Percentiles rank a stretch among this genome's conserved stretches.
Evolutionary conservation across 2,329 filamentous ascomycete genomes (phyloP).

Genomic region (Fusarium solani-melongenae): DNA sequence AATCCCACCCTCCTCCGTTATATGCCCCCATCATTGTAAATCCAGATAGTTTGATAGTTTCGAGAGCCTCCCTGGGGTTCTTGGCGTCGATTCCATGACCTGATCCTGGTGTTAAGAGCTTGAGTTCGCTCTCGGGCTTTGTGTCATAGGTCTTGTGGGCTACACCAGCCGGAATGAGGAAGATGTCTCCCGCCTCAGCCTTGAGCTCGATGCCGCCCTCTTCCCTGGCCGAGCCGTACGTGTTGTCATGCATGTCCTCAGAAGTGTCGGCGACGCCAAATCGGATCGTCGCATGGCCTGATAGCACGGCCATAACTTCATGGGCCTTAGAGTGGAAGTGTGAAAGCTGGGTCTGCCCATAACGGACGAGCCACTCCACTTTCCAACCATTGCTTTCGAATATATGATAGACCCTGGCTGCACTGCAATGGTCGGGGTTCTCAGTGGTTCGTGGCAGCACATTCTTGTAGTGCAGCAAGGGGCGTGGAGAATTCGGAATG

Average conservation of each 20-base stretch:
- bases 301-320: slow-evolving; percentile 68
- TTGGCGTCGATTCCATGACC: slow-evolving; percentile 50
- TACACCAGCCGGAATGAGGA: slow-evolving; percentile 66
- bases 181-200: slow-evolving; percentile 65
- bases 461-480: slow-evolving; percentile 62
- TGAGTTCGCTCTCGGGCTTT: slow-evolving; percentile 45
- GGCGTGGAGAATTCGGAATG: slow-evolving; percentile 63
- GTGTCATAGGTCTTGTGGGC: slow-evolving; percentile 65
- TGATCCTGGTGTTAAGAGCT: slow-evolving; percentile 57
- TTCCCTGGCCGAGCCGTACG: slow-evolving; percentile 54
- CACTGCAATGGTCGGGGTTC: slow-evolving; percentile 38
- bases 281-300: slow-evolving; percentile 62
- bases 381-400: slow-evolving; percentile 63
- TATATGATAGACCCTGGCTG: slow-evolving; percentile 51
- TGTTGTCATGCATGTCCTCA: slow-evolving; percentile 52
- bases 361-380: slow-evolving; percentile 67
- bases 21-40: slow-evolving; percentile 62
- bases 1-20: slow-evolving; percentile 33
- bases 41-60: slow-evolving; percentile 47
- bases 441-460: not conserved
- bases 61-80: slow-evolving; percentile 50
- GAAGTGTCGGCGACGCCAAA: slow-evolving; percentile 64
- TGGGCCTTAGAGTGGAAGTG: slow-evolving; percentile 69
- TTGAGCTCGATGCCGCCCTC: slow-evolving; percentile 60
- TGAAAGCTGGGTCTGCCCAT: slow-evolving; percentile 63